Evolutionary conservation across 306 rosid species (phyloP), one percentile per base, ranked within the genome.

Genomic region (Prunus campanulata): DNA sequence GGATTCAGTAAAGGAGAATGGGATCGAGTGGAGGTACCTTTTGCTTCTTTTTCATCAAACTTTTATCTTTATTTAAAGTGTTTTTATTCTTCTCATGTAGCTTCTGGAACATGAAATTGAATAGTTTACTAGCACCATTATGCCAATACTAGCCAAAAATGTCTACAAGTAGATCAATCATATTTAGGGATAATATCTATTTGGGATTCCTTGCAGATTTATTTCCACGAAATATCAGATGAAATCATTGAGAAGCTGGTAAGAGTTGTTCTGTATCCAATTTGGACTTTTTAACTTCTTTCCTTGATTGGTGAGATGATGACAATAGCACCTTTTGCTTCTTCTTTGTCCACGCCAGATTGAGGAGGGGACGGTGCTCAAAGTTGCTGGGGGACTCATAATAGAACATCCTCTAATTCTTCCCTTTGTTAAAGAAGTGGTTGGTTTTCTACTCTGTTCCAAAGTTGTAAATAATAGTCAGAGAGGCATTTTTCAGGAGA

Each of bases 301-400:
- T 78, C 76, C 68, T 66, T 54, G 66, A 27, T 42, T 52, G 65
- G 44, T 39, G 44, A 39, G n/a, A 70, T 51, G 42, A 27, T 29
- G 18, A 44, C 32, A 46, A 64, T 52, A 42, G 22, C n/a, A 47
- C 35, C 47, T 44, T 50, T 72, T 60, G 67, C 63, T 29, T 76
- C 54, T 25, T 39, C 51, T 2, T 47, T 74, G 42, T 77, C 32
- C 48, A 47, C 71, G 48, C 75, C 83, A 89, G 99, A 77, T 95
- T 82, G 98, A 95, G 65, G 99, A 89, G 82, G 99, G 96, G 68
- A 84, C 46, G 66, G 96, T 96, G 67, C 92, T 95, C 70, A 60
- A 90, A 32, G 97, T 92, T 82, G 98, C 99, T 1, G 99, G 99
- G 50, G 99, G 97, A 47, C 86, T 95, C 78, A 85, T 95, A 71